These are phyloP conservation scores for Russula compacta DNA, from an alignment of 768 basidiomycete genomes.

Conservation along the genomic window DNA sequence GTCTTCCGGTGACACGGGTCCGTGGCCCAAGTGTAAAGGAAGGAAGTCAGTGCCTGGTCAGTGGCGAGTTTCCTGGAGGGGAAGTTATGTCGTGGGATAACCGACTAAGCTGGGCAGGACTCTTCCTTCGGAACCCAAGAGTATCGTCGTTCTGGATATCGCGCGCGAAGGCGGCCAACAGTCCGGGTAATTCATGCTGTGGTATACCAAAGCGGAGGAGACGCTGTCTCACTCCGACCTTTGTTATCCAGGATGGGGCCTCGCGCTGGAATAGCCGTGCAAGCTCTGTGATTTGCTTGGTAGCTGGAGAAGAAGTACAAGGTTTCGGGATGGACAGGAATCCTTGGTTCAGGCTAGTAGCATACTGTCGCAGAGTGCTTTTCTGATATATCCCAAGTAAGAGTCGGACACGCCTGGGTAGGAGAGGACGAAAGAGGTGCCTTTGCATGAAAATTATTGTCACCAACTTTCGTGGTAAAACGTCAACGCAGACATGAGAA, in stretches of 20 bases:
- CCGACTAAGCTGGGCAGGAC: slow-evolving; percentile 34
- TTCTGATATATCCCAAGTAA: neutral
- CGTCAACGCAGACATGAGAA: neutral
- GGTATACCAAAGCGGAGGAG: slow-evolving; percentile 44
- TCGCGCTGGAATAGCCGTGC: slow-evolving; percentile 5
- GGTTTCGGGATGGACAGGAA: neutral
- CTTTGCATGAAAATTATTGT: slow-evolving; percentile 1
- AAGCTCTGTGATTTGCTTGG: neutral
- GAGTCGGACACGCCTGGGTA: neutral
- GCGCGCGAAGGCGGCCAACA: slow-evolving; percentile 36
- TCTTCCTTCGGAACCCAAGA: slow-evolving; percentile 23
- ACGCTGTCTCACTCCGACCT: slow-evolving; percentile 29
- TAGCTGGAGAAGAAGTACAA: neutral
- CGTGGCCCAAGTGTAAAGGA: slow-evolving; percentile 52
- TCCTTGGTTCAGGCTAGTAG: neutral
- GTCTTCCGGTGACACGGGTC: slow-evolving; percentile 19
- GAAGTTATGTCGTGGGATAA: slow-evolving; percentile 33
- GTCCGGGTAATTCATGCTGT: slow-evolving; percentile 27
- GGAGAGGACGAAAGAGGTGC: neutral
- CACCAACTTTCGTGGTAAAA: neutral
- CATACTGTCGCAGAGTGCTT: neutral
- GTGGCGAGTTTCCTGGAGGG: slow-evolving; percentile 23
- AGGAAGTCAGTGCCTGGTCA: slow-evolving; percentile 43
- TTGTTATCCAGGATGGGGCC: slow-evolving; percentile 9
- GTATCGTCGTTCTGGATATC: slow-evolving; percentile 28